Conservation (phyloP, 352 stramenopile species). For the Phytophthora sojae region DNA sequence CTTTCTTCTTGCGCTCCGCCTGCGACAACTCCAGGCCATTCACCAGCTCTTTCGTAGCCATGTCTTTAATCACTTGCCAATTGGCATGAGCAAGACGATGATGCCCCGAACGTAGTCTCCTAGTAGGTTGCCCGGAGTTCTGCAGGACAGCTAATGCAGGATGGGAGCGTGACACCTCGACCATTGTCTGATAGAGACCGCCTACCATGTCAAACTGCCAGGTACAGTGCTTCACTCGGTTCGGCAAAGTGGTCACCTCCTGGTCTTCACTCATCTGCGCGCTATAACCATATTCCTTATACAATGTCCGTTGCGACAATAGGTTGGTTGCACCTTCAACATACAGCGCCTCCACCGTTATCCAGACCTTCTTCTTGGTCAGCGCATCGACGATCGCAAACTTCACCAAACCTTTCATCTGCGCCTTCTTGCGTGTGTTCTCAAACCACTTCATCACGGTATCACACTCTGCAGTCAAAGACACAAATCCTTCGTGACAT, state of each 20-base stretch:
- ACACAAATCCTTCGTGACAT: constrained; percentile 9
- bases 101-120: neutral
- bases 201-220: neutral
- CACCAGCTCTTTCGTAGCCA: constrained; percentile 9
- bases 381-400: neutral
- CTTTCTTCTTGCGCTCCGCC: neutral
- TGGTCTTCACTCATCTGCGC: neutral
- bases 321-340: neutral
- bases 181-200: neutral
- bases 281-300: neutral
- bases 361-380: neutral
- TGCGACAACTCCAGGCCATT: neutral
- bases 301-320: neutral
- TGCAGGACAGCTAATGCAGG: neutral
- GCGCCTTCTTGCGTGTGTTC: neutral
- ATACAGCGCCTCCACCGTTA: neutral
- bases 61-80: neutral
- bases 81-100: neutral
- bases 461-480: constrained; percentile 8
- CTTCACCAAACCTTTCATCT: neutral
- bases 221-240: neutral
- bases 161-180: neutral
- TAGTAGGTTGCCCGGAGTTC: neutral
- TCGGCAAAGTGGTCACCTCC: neutral
- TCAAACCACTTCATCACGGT: constrained; percentile 14